Conservation (phyloP, 352 stramenopile species). For the Globisporangium heterothallicum region DNA sequence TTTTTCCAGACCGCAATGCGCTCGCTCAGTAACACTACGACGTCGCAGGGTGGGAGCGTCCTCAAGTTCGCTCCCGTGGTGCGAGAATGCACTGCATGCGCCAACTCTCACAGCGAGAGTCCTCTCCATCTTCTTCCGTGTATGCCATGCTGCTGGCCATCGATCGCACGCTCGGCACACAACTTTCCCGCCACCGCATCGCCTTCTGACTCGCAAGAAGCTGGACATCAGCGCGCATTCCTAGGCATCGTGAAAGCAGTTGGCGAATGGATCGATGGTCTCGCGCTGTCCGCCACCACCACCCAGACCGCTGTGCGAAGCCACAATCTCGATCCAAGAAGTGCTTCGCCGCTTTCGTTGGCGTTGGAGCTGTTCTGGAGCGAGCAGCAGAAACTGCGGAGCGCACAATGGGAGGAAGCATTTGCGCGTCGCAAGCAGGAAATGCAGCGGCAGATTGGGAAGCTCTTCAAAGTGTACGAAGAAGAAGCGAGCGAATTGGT, state of each 20-base stretch:
- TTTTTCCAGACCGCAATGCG: slow-evolving; percentile 9
- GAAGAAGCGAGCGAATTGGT: slow-evolving; percentile 24
- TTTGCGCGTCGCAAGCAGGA: slow-evolving; percentile 16
- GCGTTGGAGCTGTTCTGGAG: slow-evolving; percentile 9
- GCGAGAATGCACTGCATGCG: background rate
- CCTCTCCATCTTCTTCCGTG: no score
- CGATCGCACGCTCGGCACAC: slow-evolving; percentile 9
- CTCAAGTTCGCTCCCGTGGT: background rate
- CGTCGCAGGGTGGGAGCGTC: background rate
- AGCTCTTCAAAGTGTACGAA: slow-evolving; percentile 29
- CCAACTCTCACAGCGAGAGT: no score
- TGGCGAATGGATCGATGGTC: slow-evolving; percentile 22
- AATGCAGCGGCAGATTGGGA: slow-evolving; percentile 18
- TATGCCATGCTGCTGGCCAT: slow-evolving; percentile 20
- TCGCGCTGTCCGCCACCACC: slow-evolving; percentile 9
- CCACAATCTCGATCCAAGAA: slow-evolving; percentile 24
- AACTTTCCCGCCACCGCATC: background rate
- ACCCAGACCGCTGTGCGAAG: slow-evolving; percentile 17
- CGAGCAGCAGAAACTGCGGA: background rate
- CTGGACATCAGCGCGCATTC: slow-evolving; percentile 4
- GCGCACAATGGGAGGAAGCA: slow-evolving; percentile 19
- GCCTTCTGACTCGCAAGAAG: background rate
- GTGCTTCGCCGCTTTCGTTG: slow-evolving; percentile 11
- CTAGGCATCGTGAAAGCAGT: slow-evolving; percentile 1
- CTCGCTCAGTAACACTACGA: background rate